phyloP scores from a whole-genome alignment of 139 green algal species.

The Raphidocelis subcapitata region DNA sequence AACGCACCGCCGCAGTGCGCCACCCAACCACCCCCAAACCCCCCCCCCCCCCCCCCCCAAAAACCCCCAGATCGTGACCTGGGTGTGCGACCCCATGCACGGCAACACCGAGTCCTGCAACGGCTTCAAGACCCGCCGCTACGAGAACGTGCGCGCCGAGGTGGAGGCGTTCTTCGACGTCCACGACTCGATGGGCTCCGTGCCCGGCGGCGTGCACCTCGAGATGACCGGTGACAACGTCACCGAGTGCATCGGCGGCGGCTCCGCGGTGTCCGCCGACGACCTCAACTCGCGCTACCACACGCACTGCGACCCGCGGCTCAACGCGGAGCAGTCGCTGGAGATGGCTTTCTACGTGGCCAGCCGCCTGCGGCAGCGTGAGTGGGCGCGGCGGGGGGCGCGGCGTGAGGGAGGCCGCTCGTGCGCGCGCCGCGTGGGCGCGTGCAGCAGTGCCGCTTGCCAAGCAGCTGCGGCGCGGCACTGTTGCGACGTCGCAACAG shows the following conservation, averaged over 20 bases:
- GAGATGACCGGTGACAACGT: slow-evolving; percentile 98
- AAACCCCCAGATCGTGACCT: slow-evolving; percentile 86
- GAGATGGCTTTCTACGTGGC: slow-evolving; percentile 99
- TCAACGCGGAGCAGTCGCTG: slow-evolving; percentile 97
- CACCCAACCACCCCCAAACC: too few species aligned
- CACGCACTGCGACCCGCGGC: slow-evolving; percentile 99
- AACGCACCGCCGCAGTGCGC: too few species aligned
- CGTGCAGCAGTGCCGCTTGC: too few species aligned
- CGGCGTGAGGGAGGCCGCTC: too few species aligned
- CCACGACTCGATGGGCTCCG: slow-evolving; percentile 77
- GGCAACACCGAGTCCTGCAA: slow-evolving; percentile 95
- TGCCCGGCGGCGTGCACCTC: slow-evolving; percentile 95
- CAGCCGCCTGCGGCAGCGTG: slow-evolving; percentile 57
- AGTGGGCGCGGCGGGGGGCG: slow-evolving; percentile 1
- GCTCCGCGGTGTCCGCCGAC: slow-evolving; percentile 51
- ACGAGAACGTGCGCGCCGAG: slow-evolving; percentile 83
- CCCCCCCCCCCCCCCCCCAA: neutral
- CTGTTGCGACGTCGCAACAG: too few species aligned
- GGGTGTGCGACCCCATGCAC: slow-evolving; percentile 99
- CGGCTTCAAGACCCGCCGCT: slow-evolving; percentile 97
- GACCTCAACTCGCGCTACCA: slow-evolving; percentile 95
- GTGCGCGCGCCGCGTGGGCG: too few species aligned
- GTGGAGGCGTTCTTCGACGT: slow-evolving; percentile 86
- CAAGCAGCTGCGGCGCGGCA: too few species aligned
- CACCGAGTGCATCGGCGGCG: slow-evolving; percentile 97